These are phyloP conservation scores for Trametes hirsuta DNA, from an alignment of 1,284 basidiomycete genomes.

Conservation along the genomic window DNA sequence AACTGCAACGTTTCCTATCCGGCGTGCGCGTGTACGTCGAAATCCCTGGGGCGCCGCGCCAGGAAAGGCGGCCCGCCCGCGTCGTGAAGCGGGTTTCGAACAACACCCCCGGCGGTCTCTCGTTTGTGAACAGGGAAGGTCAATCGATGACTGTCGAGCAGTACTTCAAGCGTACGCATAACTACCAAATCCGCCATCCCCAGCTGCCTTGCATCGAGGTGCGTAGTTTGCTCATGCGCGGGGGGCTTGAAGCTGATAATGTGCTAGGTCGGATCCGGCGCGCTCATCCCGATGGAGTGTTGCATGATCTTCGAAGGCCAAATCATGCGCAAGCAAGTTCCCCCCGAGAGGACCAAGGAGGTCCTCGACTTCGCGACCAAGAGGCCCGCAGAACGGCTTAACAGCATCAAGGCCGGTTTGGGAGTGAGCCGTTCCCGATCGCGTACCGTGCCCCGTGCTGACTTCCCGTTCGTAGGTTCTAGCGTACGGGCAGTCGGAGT, in stretches of 20 bases:
- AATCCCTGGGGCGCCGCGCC: slow-evolving; percentile 29
- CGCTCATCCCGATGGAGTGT: slow-evolving; percentile 69
- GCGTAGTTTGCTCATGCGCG: slow-evolving; percentile 13
- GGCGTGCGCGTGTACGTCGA: slow-evolving; percentile 58
- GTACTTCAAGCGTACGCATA: slow-evolving; percentile 58
- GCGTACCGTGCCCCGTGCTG: not conserved
- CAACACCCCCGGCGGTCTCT: slow-evolving; percentile 51
- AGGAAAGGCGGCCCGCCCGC: slow-evolving; percentile 23
- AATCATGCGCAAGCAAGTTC: slow-evolving; percentile 74
- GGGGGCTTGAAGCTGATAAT: not conserved
- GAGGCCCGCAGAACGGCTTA: slow-evolving; percentile 60
- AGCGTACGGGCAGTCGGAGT: slow-evolving; percentile 72
- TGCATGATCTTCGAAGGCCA: slow-evolving; percentile 70
- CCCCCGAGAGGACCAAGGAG: slow-evolving; percentile 64
- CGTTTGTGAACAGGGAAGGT: slow-evolving; percentile 60
- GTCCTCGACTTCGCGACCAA: slow-evolving; percentile 76
- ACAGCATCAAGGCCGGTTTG: slow-evolving; percentile 59
- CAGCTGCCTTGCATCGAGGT: slow-evolving; percentile 69
- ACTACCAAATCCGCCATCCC: slow-evolving; percentile 56
- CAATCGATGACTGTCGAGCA: slow-evolving; percentile 57
- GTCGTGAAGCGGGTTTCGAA: slow-evolving; percentile 56
- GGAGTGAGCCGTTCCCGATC: slow-evolving; percentile 39
- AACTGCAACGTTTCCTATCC: slow-evolving; percentile 62
- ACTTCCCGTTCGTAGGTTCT: slow-evolving; percentile 49
- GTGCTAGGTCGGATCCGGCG: slow-evolving; percentile 62